phyloP scores from a whole-genome alignment of 192 early-diverging fungal species.

The Coemansia sp. region DNA sequence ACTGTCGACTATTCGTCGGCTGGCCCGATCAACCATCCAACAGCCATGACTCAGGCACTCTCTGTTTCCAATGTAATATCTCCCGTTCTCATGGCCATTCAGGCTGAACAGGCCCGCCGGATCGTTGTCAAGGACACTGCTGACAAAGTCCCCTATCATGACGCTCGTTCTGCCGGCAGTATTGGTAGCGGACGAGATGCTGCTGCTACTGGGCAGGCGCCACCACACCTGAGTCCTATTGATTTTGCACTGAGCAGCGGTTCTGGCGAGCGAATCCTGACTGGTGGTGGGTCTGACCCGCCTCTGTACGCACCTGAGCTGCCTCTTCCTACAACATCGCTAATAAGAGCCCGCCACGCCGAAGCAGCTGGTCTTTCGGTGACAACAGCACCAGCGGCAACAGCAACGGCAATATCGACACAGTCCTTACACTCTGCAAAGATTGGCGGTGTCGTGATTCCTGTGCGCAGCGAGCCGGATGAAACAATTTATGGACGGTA shows the following conservation, averaged over 20 bases:
- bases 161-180: conserved; percentile 8
- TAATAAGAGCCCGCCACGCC: too few species aligned
- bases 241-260: too few species aligned
- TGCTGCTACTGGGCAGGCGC: neutral
- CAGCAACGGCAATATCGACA: neutral
- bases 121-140: conserved; percentile 10
- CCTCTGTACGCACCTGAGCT: too few species aligned
- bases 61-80: conserved; percentile 5
- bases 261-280: too few species aligned
- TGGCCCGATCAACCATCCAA: neutral
- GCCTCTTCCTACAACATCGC: too few species aligned
- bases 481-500: conserved; percentile 55
- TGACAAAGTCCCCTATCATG: conserved; percentile 19
- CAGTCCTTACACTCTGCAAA: neutral
- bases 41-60: neutral
- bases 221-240: neutral
- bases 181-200: too few species aligned
- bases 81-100: conserved; percentile 34
- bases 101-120: conserved; percentile 32
- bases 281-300: too few species aligned
- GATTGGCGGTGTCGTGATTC: conserved; percentile 5
- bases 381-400: neutral
- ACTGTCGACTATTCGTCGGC: conserved; percentile 7
- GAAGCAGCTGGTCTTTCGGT: too few species aligned
- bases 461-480: conserved; percentile 34